These are phyloP conservation scores for Fraxinus xanthoxyloides DNA, from an alignment of 305 asterid genomes.

Conservation along the genomic window DNA sequence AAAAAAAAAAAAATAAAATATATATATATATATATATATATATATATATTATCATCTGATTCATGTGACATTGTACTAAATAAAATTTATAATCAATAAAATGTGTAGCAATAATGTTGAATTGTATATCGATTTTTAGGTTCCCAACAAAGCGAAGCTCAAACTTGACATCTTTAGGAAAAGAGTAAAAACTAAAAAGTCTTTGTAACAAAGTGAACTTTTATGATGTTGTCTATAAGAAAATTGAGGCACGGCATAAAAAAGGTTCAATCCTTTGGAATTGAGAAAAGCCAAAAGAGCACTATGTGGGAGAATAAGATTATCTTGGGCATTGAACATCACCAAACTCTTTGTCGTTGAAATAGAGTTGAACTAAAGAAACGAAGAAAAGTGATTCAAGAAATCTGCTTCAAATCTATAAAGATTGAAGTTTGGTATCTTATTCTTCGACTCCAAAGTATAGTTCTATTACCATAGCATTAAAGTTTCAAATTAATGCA, in stretches of 20 bases:
- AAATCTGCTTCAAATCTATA: background rate
- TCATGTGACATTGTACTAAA: conserved; percentile 25
- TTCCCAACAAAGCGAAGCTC: conserved; percentile 5
- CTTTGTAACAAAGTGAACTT: conserved; percentile 15
- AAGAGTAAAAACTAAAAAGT: background rate
- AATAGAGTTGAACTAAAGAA: background rate
- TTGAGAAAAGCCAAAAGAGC: background rate
- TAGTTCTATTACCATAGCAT: background rate
- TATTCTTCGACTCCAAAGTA: background rate
- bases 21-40: no score
- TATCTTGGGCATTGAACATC: background rate
- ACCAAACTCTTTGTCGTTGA: background rate
- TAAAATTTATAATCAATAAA: background rate
- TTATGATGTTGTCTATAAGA: conserved; percentile 20
- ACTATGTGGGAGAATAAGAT: background rate
- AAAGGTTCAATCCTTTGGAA: background rate
- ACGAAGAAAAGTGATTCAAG: background rate
- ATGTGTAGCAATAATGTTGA: no score
- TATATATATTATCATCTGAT: conserved; percentile 27
- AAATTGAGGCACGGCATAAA: conserved; percentile 1
- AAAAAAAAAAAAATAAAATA: no score
- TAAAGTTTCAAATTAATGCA: background rate
- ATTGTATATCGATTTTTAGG: background rate
- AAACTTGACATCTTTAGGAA: conserved; percentile 12
- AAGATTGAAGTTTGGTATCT: background rate